Conservation (phyloP, 495 filamentous ascomycete species). For the Tuber brumale region DNA sequence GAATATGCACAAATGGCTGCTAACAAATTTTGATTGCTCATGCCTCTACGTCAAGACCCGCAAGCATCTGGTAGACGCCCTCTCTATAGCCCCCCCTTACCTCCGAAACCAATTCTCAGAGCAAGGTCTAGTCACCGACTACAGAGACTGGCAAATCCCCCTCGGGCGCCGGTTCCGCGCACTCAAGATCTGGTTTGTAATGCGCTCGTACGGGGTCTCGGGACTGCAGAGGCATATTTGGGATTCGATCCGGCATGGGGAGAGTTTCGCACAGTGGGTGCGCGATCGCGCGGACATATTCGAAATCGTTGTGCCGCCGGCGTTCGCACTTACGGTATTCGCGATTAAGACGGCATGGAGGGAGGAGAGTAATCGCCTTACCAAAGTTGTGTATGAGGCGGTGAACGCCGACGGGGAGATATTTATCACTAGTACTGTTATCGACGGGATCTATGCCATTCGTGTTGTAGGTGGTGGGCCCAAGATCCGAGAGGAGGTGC, state of each 20-base stretch:
- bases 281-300: constrained; percentile 63
- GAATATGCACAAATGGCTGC: constrained; percentile 98
- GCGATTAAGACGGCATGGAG: constrained; percentile 44
- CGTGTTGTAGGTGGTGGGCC: constrained; percentile 68
- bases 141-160: constrained; percentile 97
- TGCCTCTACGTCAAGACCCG: constrained; percentile 72
- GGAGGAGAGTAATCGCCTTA: constrained; percentile 55
- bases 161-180: constrained; percentile 86
- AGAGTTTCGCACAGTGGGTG: constrained; percentile 60
- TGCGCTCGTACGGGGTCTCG: constrained; percentile 74
- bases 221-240: constrained; percentile 71
- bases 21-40: constrained; percentile 90
- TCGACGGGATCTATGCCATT: constrained; percentile 73
- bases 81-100: constrained; percentile 78
- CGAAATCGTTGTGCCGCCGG: constrained; percentile 65
- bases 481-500: constrained; percentile 60
- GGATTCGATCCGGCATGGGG: constrained; percentile 59
- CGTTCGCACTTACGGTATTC: constrained; percentile 77
- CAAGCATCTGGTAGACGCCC: constrained; percentile 64
- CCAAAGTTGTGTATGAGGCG: constrained; percentile 69
- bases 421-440: constrained; percentile 72
- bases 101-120: constrained; percentile 73
- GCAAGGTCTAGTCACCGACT: constrained; percentile 83
- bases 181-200: constrained; percentile 95
- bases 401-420: constrained; percentile 72